A percentile compares a stretch with the other conserved stretches of the same genome.
phyloP scores from a whole-genome alignment of 352 stramenopile genomes.

The Phytophthora ohioensis region DNA sequence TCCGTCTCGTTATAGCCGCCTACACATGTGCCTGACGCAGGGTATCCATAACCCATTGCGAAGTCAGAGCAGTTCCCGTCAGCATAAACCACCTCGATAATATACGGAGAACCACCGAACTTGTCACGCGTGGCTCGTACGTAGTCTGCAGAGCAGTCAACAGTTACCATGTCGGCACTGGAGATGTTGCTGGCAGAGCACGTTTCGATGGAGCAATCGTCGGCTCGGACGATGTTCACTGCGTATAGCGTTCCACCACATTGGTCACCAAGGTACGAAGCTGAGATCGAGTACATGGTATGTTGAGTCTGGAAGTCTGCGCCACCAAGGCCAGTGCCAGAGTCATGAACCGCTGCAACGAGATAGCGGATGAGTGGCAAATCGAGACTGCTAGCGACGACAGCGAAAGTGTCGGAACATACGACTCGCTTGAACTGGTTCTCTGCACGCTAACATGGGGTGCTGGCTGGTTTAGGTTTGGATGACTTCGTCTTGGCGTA shows the following conservation, averaged over 20 bases:
- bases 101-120: slow-evolving; percentile 24
- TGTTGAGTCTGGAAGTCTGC: neutral
- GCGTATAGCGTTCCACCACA: slow-evolving; percentile 27
- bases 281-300: slow-evolving; percentile 24
- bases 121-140: slow-evolving; percentile 18
- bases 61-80: slow-evolving; percentile 17
- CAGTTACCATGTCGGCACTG: slow-evolving; percentile 21
- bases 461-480: slow-evolving; percentile 17
- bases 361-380: slow-evolving; percentile 16
- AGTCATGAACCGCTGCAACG: slow-evolving; percentile 11
- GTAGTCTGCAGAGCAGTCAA: slow-evolving; percentile 18
- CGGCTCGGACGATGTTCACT: slow-evolving; percentile 5
- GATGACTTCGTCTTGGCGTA: slow-evolving; percentile 9
- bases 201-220: slow-evolving; percentile 15
- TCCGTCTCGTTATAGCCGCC: slow-evolving; percentile 16
- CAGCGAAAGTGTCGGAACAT: slow-evolving; percentile 13
- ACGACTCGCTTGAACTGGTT: slow-evolving; percentile 2
- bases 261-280: slow-evolving; percentile 26
- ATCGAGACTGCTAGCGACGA: slow-evolving; percentile 6
- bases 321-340: neutral
- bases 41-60: slow-evolving; percentile 16
- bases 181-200: slow-evolving; percentile 14
- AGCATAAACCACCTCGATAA: slow-evolving; percentile 23
- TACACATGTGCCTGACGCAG: slow-evolving; percentile 15
- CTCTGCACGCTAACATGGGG: neutral